Conservation (phyloP, 805 yeast species). For the Pichia membranifaciens region DNA sequence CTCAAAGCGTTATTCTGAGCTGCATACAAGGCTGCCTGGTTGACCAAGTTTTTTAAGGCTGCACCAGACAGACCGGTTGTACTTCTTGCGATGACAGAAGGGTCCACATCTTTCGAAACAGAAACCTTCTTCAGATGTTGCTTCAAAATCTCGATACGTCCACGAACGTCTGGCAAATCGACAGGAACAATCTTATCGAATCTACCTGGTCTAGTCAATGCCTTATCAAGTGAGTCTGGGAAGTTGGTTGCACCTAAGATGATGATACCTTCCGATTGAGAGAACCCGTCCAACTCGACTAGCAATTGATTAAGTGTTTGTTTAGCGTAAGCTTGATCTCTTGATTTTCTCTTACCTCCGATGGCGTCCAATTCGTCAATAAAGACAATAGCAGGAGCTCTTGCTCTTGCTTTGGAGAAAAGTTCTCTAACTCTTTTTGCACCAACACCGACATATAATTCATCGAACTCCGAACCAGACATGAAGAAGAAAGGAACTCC, state of each 20-base stretch:
- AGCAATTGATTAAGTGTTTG: constrained; percentile 94
- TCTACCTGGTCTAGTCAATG: constrained; percentile 96
- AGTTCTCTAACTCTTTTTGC: constrained; percentile 96
- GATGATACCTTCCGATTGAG: constrained; percentile 88
- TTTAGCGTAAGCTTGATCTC: constrained; percentile 96
- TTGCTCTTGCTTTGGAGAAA: constrained; percentile 86
- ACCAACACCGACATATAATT: constrained; percentile 97
- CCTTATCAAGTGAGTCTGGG: constrained; percentile 95
- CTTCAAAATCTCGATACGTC: constrained; percentile 85
- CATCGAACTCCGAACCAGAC: constrained; percentile 98
- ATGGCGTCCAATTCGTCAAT: constrained; percentile 98
- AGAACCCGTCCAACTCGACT: constrained; percentile 93
- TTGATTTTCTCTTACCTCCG: constrained; percentile 96
- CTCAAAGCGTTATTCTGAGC: constrained; percentile 86
- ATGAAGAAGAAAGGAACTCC: constrained; percentile 97
- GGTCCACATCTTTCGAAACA: constrained; percentile 77
- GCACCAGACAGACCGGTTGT: constrained; percentile 99
- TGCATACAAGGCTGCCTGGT: constrained; percentile 97
- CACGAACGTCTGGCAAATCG: constrained; percentile 96
- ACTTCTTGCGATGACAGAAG: constrained; percentile 88
- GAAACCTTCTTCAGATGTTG: constrained; percentile 92
- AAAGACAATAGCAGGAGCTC: constrained; percentile 94
- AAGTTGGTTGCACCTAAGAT: constrained; percentile 98
- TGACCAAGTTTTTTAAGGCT: constrained; percentile 88
- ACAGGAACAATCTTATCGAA: constrained; percentile 94